Conservation (phyloP, 306 rosid species). For the Styphnolobium japonicum region DNA sequence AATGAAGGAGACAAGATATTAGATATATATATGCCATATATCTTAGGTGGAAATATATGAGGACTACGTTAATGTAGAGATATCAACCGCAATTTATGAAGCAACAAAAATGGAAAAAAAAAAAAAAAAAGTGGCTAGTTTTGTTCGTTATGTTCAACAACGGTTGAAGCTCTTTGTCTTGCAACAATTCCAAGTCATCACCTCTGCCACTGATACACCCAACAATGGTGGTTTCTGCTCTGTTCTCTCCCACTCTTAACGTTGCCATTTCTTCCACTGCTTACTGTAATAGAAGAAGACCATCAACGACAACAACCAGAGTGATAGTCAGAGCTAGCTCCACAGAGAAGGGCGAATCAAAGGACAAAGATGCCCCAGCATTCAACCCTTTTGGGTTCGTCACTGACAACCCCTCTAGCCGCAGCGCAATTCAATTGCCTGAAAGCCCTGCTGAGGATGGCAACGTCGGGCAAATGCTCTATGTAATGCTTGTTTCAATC, state of each 20-base stretch:
- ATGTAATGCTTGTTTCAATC: constrained; percentile 41
- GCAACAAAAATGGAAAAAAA: background rate
- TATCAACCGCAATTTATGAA: constrained; percentile 30
- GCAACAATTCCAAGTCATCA: background rate
- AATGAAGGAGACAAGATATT: background rate
- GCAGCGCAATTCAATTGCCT: constrained; percentile 81
- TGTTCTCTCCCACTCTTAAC: constrained; percentile 54
- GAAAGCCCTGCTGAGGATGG: constrained; percentile 89
- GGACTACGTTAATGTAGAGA: constrained; percentile 23
- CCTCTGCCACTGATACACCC: constrained; percentile 24
- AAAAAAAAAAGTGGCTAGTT: constrained; percentile 9
- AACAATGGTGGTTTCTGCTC: constrained; percentile 44
- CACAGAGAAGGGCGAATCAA: constrained; percentile 40
- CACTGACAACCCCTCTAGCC: constrained; percentile 91
- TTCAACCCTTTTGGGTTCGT: constrained; percentile 98
- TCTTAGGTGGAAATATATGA: constrained; percentile 33
- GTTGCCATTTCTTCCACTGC: constrained; percentile 26
- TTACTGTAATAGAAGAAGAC: constrained; percentile 14
- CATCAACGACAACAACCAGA: background rate
- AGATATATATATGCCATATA: background rate
- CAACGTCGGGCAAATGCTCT: constrained; percentile 93
- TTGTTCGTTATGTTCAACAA: constrained; percentile 12
- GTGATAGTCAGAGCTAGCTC: constrained; percentile 50
- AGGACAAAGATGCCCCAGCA: constrained; percentile 37
- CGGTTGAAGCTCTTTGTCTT: constrained; percentile 6